Evolutionary conservation across 257 asterid species (phyloP).

Genomic region (Solanum bukasovii): DNA sequence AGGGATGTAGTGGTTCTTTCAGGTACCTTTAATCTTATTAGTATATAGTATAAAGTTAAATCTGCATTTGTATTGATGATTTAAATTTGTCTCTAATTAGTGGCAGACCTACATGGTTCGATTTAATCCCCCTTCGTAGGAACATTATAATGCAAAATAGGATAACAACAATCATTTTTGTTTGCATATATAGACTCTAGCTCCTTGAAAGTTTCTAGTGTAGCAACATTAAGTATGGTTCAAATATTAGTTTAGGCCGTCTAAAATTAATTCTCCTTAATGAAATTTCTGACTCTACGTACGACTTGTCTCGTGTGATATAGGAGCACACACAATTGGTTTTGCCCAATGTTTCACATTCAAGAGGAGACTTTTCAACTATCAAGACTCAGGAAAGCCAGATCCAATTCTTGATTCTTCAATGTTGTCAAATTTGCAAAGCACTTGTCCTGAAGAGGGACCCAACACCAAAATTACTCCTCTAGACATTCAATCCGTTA

Average conservation of each 20-base stretch:
- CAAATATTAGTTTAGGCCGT: not conserved
- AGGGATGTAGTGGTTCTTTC: conserved; percentile 68
- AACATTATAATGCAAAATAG: not conserved
- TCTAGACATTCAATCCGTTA: conserved; percentile 31
- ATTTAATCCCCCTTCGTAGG: not conserved
- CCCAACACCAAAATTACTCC: conserved; percentile 40
- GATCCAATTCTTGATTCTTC: conserved; percentile 51
- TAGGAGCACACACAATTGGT: conserved; percentile 80
- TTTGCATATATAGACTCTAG: not conserved
- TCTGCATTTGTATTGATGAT: not conserved
- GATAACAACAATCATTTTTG: not conserved
- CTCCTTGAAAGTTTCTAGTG: not conserved
- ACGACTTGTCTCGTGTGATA: not conserved
- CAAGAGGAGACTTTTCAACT: conserved; percentile 67
- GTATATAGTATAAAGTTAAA: too few relatives aligned
- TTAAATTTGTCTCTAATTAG: not conserved
- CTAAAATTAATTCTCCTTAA: not conserved
- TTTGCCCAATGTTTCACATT: conserved; percentile 68
- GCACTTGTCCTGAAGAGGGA: conserved; percentile 39
- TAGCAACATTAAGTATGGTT: not conserved
- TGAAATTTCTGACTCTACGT: not conserved
- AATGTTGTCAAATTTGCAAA: conserved; percentile 25
- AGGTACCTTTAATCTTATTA: conserved; percentile 22
- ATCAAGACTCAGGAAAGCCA: conserved; percentile 47
- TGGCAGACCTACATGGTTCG: not conserved